Evolutionary conservation across 2,329 filamentous ascomycete genomes (phyloP).

Genomic region (Hypoxylon sp.): DNA sequence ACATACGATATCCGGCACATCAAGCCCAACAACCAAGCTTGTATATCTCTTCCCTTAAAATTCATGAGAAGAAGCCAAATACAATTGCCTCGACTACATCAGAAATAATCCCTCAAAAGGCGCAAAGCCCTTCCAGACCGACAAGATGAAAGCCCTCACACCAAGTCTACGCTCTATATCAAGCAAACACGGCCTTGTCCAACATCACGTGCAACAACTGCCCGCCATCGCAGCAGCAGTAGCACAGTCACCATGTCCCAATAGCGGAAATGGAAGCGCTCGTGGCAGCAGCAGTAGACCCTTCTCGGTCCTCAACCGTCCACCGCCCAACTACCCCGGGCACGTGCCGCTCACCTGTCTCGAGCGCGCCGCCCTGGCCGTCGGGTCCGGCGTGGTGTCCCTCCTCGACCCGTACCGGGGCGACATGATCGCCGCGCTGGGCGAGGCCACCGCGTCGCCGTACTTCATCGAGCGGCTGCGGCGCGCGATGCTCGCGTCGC

Average conservation of each 20-base stretch:
- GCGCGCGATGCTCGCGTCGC: conserved; percentile 86
- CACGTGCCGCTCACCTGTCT: conserved; percentile 87
- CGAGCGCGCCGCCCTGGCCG: conserved; percentile 79
- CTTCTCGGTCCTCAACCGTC: conserved; percentile 89
- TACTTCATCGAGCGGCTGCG: conserved; percentile 95
- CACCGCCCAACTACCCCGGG: conserved; percentile 87
- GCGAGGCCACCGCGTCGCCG: conserved; percentile 92
- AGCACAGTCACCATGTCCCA: conserved; percentile 8
- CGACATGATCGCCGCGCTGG: conserved; percentile 94
- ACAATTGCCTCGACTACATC: neutral
- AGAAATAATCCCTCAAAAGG: neutral
- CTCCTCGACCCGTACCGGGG: conserved; percentile 82
- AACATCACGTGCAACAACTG: conserved; percentile 24
- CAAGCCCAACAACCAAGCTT: neutral
- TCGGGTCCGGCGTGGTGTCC: conserved; percentile 73
- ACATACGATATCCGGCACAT: conserved; percentile 22
- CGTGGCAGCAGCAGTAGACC: conserved; percentile 38
- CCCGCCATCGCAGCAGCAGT: conserved; percentile 1
- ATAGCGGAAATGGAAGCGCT: conserved; percentile 10
- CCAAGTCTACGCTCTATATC: conserved; percentile 39
- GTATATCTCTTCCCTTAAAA: neutral
- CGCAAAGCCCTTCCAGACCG: neutral
- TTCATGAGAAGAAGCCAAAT: neutral
- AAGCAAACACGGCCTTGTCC: conserved; percentile 27
- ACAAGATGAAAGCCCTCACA: conserved; percentile 45